phyloP scores from a whole-genome alignment of 495 filamentous ascomycete species.

The Penicillium verhagenii region DNA sequence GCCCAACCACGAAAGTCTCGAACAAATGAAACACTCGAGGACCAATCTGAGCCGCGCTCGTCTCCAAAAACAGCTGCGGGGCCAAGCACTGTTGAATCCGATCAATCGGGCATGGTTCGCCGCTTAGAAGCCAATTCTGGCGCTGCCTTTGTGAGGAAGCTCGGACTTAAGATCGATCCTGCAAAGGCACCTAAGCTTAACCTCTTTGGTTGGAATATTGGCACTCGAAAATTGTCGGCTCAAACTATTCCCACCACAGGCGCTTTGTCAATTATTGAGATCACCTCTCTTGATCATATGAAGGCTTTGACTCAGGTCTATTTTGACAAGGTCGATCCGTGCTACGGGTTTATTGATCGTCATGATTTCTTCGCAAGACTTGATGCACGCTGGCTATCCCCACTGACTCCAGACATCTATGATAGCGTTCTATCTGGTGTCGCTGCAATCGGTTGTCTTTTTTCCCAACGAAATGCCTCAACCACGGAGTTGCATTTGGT shows the following conservation, averaged over 20 bases:
- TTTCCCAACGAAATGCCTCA: constrained; percentile 29
- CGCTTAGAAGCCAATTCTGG: constrained; percentile 50
- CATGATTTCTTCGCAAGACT: constrained; percentile 27
- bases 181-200: constrained; percentile 48
- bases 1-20: constrained; percentile 7
- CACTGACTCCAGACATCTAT: constrained; percentile 19
- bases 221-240: constrained; percentile 32
- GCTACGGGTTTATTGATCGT: constrained; percentile 49
- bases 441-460: constrained; percentile 43
- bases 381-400: constrained; percentile 31
- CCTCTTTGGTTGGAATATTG: constrained; percentile 55
- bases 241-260: not conserved
- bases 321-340: constrained; percentile 46
- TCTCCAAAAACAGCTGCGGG: not conserved
- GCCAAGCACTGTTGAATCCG: constrained; percentile 12
- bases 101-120: constrained; percentile 28
- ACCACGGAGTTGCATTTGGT: constrained; percentile 37
- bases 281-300: constrained; percentile 37
- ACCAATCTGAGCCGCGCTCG: not conserved
- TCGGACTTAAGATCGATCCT: constrained; percentile 50
- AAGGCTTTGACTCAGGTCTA: constrained; percentile 39
- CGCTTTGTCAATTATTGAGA: constrained; percentile 28
- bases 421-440: constrained; percentile 45
- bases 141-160: constrained; percentile 48
- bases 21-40: not conserved